phyloP scores from a whole-genome alignment of 495 filamentous ascomycete species.

The Penicillium desertorum region DNA sequence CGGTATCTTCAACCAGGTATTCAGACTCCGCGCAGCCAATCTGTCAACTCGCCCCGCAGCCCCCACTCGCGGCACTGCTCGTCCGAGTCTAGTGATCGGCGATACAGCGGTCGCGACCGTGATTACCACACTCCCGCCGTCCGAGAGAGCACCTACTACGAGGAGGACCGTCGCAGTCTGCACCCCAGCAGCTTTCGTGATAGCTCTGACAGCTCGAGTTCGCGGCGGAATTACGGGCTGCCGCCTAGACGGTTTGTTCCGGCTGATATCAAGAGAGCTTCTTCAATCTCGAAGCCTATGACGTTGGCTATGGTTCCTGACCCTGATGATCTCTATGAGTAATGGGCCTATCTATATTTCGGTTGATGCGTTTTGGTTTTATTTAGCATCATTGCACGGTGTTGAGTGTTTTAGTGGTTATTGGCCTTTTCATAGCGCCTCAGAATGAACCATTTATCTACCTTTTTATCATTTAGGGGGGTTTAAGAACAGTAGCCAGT shows the following conservation, averaged over 20 bases:
- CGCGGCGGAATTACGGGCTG: conserved; percentile 11
- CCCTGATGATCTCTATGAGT: conserved; percentile 43
- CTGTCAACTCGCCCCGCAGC: conserved; percentile 17
- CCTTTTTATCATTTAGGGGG: not conserved
- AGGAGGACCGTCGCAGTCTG: conserved; percentile 19
- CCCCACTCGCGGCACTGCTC: conserved; percentile 17
- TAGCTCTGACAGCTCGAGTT: conserved; percentile 9
- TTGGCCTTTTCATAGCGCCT: not conserved
- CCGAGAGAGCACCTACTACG: conserved; percentile 6
- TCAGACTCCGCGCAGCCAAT: conserved; percentile 20
- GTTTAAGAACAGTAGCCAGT: not conserved
- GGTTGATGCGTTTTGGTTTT: conserved; percentile 1
- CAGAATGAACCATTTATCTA: conserved; percentile 8
- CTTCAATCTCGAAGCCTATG: conserved; percentile 30
- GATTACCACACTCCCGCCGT: not conserved
- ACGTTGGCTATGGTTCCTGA: conserved; percentile 47
- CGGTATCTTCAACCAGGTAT: conserved; percentile 20
- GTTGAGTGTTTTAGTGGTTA: conserved; percentile 9
- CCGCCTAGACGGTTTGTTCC: conserved; percentile 20
- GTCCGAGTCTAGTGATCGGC: conserved; percentile 7
- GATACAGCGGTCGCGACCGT: conserved; percentile 11
- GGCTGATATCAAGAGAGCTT: conserved; percentile 28
- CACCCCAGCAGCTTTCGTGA: conserved; percentile 12
- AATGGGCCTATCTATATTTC: conserved; percentile 11
- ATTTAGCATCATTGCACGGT: conserved; percentile 18